phyloP scores from a whole-genome alignment of 192 early-diverging fungal species.

The Entomortierella lignicola region DNA sequence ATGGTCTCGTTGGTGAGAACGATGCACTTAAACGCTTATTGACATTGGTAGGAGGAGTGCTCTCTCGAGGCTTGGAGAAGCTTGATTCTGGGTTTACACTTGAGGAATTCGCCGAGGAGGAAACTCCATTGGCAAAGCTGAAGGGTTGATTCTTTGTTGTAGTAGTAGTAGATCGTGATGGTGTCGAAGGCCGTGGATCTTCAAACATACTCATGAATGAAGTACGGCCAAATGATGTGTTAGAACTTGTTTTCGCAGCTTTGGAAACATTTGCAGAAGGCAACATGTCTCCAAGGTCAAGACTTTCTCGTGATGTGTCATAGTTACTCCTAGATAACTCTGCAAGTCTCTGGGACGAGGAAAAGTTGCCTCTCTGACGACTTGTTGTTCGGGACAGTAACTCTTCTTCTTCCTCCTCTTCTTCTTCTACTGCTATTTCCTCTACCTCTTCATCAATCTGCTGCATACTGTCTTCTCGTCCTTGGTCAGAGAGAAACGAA shows the following conservation, averaged over 20 bases:
- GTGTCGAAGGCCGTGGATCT: not conserved
- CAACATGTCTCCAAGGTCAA: not conserved
- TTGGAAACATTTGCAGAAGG: not conserved
- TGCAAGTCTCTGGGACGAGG: not conserved
- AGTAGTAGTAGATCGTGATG: not conserved
- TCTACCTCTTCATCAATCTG: too few species aligned
- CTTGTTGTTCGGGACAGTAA: slow-evolving; percentile 1
- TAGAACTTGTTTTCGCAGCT: not conserved
- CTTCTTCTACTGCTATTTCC: too few species aligned
- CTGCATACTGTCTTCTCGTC: too few species aligned
- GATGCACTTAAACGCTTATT: not conserved
- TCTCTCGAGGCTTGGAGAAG: not conserved
- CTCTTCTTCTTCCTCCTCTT: slow-evolving; percentile 5
- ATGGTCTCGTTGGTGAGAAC: not conserved
- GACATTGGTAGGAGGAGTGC: not conserved
- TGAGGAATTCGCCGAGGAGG: not conserved
- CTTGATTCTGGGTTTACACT: not conserved
- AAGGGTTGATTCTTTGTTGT: not conserved
- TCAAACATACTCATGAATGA: not conserved
- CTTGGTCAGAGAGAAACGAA: not conserved
- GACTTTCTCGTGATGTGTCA: not conserved
- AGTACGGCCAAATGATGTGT: not conserved
- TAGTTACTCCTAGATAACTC: not conserved
- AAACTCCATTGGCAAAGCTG: too few species aligned
- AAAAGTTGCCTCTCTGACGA: slow-evolving; percentile 1